Percentiles rank a stretch among this genome's conserved stretches.
These are phyloP conservation scores for Stevia rebaudiana DNA, from an alignment of 140 eudicot species.

Conservation along the genomic window DNA sequence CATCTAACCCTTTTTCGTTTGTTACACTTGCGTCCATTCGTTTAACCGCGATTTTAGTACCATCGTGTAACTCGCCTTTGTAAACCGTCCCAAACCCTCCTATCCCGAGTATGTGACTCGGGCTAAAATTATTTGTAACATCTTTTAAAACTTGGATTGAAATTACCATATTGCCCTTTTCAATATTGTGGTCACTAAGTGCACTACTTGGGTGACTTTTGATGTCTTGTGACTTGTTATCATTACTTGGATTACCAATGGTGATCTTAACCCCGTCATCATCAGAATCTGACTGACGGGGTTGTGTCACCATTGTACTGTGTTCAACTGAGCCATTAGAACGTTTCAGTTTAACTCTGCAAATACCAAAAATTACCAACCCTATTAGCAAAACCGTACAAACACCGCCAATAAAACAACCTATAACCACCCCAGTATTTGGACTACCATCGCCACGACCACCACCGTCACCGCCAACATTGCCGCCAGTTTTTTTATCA, in stretches of 20 bases:
- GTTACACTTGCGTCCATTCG: constrained; percentile 77
- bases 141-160: constrained; percentile 64
- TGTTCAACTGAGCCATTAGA: constrained; percentile 9
- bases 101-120: constrained; percentile 55
- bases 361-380: constrained; percentile 12
- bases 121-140: constrained; percentile 72
- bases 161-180: constrained; percentile 64
- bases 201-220: constrained; percentile 36
- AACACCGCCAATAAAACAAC: constrained; percentile 28
- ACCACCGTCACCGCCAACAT: background rate
- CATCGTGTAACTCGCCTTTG: constrained; percentile 87
- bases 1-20: constrained; percentile 69
- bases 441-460: constrained; percentile 15
- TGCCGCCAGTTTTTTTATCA: background rate
- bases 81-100: constrained; percentile 98
- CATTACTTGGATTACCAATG: constrained; percentile 37
- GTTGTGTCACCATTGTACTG: constrained; percentile 35
- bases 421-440: constrained; percentile 21
- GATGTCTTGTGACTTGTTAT: constrained; percentile 36
- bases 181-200: constrained; percentile 56
- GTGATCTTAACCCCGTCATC: constrained; percentile 53
- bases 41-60: constrained; percentile 87
- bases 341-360: constrained; percentile 21
- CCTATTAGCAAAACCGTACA: constrained; percentile 22
- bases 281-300: constrained; percentile 44